Percentiles rank a stretch among this genome's conserved stretches.
Conservation (phyloP, 2,329 filamentous ascomycete species). For the Epicoccum sorghinum region DNA sequence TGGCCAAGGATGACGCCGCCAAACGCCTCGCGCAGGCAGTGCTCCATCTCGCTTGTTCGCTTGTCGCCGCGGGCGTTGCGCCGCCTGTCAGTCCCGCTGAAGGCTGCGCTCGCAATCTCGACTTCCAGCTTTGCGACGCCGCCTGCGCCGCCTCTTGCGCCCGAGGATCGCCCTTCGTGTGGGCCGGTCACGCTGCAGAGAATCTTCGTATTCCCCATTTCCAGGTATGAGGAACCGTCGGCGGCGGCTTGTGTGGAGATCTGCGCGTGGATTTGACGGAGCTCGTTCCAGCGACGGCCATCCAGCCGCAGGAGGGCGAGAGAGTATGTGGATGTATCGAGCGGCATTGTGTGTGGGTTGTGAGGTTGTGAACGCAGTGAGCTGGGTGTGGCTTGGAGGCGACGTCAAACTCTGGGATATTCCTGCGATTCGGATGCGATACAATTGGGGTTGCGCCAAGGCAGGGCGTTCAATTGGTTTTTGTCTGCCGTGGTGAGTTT, state of each 20-base stretch:
- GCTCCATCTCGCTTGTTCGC: conserved; percentile 79
- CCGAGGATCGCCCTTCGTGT: conserved; percentile 66
- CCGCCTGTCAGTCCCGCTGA: conserved; percentile 82
- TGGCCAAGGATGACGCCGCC: conserved; percentile 80
- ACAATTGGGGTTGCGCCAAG: no score
- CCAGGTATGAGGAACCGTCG: conserved; percentile 90
- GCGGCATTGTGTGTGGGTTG: conserved; percentile 69
- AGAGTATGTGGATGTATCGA: conserved; percentile 91
- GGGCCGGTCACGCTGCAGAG: conserved; percentile 92
- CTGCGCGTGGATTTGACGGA: conserved; percentile 85
- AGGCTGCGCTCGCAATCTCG: conserved; percentile 84
- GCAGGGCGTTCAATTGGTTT: background rate
- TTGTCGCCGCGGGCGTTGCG: conserved; percentile 64
- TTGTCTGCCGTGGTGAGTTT: background rate
- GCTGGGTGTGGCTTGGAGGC: no score
- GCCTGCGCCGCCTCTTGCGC: conserved; percentile 54
- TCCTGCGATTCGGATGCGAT: no score
- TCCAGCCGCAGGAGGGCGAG: conserved; percentile 72
- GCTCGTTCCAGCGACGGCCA: conserved; percentile 95
- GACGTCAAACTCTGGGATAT: no score
- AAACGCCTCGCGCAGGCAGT: conserved; percentile 79
- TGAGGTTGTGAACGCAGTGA: background rate
- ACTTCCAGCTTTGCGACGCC: conserved; percentile 74
- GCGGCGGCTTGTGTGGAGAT: conserved; percentile 91
- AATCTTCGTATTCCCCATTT: conserved; percentile 97